Base-by-base conservation (phyloP, 345 rosid genomes). In the Xanthoceras sorbifolium region DNA sequence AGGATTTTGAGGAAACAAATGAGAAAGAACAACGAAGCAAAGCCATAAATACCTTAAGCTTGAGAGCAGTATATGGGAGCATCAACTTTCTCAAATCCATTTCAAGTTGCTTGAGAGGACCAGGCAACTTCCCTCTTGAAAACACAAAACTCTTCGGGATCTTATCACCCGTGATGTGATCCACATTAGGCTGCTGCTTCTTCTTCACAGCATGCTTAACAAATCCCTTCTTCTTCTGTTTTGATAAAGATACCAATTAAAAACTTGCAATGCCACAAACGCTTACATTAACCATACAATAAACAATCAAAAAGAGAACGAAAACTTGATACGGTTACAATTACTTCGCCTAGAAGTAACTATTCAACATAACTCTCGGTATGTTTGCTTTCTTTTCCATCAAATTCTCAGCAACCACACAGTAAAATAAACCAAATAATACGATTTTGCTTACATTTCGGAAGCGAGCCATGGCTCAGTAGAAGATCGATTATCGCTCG, bases 41-140 rank as follows among this genome's bases (percentile, higher is more conserved):
- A 44, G 3, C 9, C 1, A 15, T 31, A 36, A 25, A 7, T 55
- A 92, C 99, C 94, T 90, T 95, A 28, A 95, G 86, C 52, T 76
- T 93, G 80, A 96, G 97, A 82, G 98, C 99, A 73, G 98, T 96
- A 72, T 84, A 90, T 4, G 99, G 99, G 77, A 92, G 97, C 98
- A 96, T 96, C 72, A 96, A 79, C 82, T 92, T 96, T 70, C 98
- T 92, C 80, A 96, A 78, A 77, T 96, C 94, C 94, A 90, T 83
- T 83, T 91, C 93, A 64, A 96, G 97, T 65, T 92, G 98, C 80
- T 59, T 85, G 66, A 96, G 92, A 60, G 92, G 73, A 31, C 83
- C 88, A 22, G 99, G 97, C 80, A 96, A 78, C 85, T 96, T 96
- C 80, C 91, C 97, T 68, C 99, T 86, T 0, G 98, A 84, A 78